Conservation (phyloP, 495 filamentous ascomycete species). For the Bombardia bombarda region DNA sequence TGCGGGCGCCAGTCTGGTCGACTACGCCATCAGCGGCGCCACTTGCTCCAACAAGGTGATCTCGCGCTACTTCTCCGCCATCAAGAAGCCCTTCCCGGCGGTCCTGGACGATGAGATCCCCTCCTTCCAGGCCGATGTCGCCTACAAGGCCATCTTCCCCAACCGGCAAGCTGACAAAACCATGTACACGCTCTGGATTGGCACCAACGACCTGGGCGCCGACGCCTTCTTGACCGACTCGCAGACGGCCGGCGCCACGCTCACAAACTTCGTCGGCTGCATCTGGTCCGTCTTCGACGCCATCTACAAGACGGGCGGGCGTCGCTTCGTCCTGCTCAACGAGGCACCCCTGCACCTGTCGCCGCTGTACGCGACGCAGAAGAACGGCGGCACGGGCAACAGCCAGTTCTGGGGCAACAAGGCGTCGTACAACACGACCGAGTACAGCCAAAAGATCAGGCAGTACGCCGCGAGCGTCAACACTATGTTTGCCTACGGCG, state of each 20-base stretch:
- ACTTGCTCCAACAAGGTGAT: slow-evolving; percentile 62
- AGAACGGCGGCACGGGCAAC: slow-evolving; percentile 39
- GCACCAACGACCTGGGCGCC: slow-evolving; percentile 66
- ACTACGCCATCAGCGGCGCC: slow-evolving; percentile 66
- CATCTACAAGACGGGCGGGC: slow-evolving; percentile 56
- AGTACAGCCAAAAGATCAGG: slow-evolving; percentile 47
- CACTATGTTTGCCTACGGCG: slow-evolving; percentile 52
- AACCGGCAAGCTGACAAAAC: slow-evolving; percentile 46
- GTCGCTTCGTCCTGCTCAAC: slow-evolving; percentile 64
- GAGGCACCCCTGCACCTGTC: slow-evolving; percentile 52
- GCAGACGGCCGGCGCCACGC: slow-evolving; percentile 47
- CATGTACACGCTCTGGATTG: slow-evolving; percentile 70
- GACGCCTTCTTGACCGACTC: slow-evolving; percentile 55
- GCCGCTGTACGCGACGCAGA: slow-evolving; percentile 49
- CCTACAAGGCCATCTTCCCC: slow-evolving; percentile 42
- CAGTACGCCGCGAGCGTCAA: slow-evolving; percentile 54
- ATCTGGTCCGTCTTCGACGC: slow-evolving; percentile 49
- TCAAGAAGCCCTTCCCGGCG: slow-evolving; percentile 49
- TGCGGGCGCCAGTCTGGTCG: slow-evolving; percentile 52
- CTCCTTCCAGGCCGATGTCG: slow-evolving; percentile 55
- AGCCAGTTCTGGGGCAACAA: slow-evolving; percentile 56
- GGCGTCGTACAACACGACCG: slow-evolving; percentile 37
- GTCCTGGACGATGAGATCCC: slow-evolving; percentile 61
- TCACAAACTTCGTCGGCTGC: slow-evolving; percentile 57
- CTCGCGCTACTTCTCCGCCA: slow-evolving; percentile 37